Base-by-base conservation (phyloP, 768 basidiomycete species). In the Boletus reticulatus region DNA sequence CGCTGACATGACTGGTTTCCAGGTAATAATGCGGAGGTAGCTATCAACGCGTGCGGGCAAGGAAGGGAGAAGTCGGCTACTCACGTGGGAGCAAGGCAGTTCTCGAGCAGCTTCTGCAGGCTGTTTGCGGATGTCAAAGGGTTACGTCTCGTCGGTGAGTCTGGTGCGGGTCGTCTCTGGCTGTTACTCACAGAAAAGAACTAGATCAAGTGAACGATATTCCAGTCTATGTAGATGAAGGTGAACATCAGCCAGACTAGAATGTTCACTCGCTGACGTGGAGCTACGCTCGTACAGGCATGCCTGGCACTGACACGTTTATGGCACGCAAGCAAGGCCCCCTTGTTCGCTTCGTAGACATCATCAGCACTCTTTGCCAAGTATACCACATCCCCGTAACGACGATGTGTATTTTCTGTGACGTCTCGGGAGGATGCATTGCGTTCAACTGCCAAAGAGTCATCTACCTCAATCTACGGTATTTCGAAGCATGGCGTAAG, bases 361-460 rank as follows among this genome's bases (percentile, higher is more conserved):
- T 94, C 39, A 76, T 93, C 52, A 70, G 72, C 3, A 79, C 84
- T 0, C 76, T 96, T 22, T 77, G 83, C 3, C 63, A 75, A 20
- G 73, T 94, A 13, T 97, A 91, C 69, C 76, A 79, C 60, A 78
- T 96, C 36, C 84, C 90, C 1, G 68, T 83, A 10, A 69, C 79
- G 0, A 85, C 84, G 43, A 63, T 95, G 51, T 88, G 92, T 61
- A 79, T 98, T 17, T 97, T 96, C 69, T 87, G 87, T 70, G 93
- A 98, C 61, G 65, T 76, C 9, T 74, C 75, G 10, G 94, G 94
- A 2, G 85, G 84, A 3, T 73, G 88, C 17, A 94, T 96, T 55
- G 95, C 93, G 2, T 97, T 98, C 78, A 98, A 98, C 71, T 79
- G 90, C 27, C 82, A 83, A 50, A 90, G 88, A 7, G 88, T 84